These are phyloP conservation scores for Trichoderma atroviride DNA, from an alignment of 2,329 filamentous ascomycete genomes.

Conservation along the genomic window DNA sequence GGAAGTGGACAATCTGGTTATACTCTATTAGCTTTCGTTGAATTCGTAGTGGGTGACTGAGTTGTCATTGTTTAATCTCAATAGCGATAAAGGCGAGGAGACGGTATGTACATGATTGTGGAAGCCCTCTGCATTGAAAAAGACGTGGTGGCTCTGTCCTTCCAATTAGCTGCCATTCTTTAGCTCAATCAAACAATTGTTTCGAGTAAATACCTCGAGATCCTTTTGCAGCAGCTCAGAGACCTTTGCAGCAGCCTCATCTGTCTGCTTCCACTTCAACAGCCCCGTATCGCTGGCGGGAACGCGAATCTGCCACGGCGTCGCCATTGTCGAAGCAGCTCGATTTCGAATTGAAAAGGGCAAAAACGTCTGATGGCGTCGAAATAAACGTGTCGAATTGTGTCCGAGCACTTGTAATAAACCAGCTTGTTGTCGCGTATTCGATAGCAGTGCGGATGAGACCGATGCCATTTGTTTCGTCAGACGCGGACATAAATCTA, in stretches of 20 bases:
- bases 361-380: not conserved
- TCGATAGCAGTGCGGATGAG: not conserved
- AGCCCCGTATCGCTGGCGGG: constrained; percentile 54
- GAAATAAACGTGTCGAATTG: not conserved
- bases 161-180: not conserved
- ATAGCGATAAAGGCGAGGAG: not conserved
- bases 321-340: constrained; percentile 45
- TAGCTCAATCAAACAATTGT: not conserved
- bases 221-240: constrained; percentile 76
- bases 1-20: constrained; percentile 66
- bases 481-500: not conserved
- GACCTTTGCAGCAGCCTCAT: constrained; percentile 63
- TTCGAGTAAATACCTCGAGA: constrained; percentile 54
- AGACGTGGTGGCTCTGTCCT: constrained; percentile 67
- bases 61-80: not conserved
- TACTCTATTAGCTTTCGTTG: not conserved
- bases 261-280: constrained; percentile 50
- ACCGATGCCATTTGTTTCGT: not conserved
- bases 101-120: constrained; percentile 70
- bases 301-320: constrained; percentile 53
- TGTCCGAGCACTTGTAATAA: not conserved
- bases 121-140: constrained; percentile 74
- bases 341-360: not conserved
- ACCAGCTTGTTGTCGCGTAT: not conserved
- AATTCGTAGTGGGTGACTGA: not conserved